Evolutionary conservation across 108 stramenopile species (phyloP), one percentile per base, ranked within the genome.

Genomic region (Pseudonitzschia multiseries): DNA sequence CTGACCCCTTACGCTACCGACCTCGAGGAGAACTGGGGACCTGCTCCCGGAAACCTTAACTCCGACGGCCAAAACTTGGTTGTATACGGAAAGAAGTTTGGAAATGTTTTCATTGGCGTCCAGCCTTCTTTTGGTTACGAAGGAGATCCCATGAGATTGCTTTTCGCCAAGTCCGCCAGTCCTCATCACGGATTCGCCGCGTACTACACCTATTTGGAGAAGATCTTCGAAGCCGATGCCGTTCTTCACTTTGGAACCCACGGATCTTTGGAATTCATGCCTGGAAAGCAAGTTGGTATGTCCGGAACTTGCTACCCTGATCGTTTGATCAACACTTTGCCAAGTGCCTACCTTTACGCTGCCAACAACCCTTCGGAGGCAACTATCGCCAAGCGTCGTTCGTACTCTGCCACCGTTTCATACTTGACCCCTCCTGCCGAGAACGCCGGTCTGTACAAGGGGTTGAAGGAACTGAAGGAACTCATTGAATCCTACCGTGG

Each of bases 241-340:
- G 97, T 98, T 24, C 86, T 98, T 32, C 97, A 98, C 86, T 98
- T 98, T 67, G 97, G 97, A 70, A 98, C 97, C 21, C 97, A 98
- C 82, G 97, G 96, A 63, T 89, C 87, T 79, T 80, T 96, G 36
- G 97, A 96, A 77, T 98, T 98, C 90, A 96, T 96, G 96, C 97
- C 97, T 73, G 97, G 97, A 78, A 97, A 97, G 87, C 97, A 97
- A 83, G 97, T 98, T 22, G 97, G 97, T 78, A 98, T 98, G 97
- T 93, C 93, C 66, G 97, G 96, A 63, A 94, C 95, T 21, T 98
- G 97, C 89, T 98, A 98, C 87, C 97, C 97, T 26, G 97, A 98
- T 79, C 90, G 97, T 64, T 78, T 98, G 36, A 96, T 96, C 90
- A 95, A 92, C 89, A 92, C 95, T 32, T 85, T 98, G 60, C 97